Conservation (phyloP, 2,329 filamentous ascomycete genomes). For the Fusarium heterosporum region DNA sequence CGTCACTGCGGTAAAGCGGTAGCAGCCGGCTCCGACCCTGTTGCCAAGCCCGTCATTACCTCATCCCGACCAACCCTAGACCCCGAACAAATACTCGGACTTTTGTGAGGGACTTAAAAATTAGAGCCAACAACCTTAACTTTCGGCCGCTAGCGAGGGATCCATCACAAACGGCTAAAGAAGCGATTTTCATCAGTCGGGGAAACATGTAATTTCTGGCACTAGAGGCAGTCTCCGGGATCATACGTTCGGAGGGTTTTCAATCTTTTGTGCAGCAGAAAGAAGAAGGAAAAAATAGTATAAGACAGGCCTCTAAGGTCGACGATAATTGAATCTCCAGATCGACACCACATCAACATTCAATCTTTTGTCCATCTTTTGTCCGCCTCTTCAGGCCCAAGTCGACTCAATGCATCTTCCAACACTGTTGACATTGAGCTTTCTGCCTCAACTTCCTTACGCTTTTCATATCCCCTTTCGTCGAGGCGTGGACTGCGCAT, state of each 20-base stretch:
- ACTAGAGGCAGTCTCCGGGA: neutral
- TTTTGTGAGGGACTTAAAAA: neutral
- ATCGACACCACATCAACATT: fast-evolving
- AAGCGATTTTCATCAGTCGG: neutral
- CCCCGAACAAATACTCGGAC: no score
- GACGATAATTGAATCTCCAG: no score
- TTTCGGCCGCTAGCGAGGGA: neutral
- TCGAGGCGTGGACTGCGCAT: neutral
- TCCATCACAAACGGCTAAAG: neutral
- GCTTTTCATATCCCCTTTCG: neutral
- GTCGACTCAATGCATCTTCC: neutral
- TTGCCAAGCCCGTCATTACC: no score
- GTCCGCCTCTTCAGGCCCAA: no score
- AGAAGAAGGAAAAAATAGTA: no score
- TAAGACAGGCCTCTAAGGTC: no score
- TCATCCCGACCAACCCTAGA: no score
- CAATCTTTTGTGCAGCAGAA: neutral
- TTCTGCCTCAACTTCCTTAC: neutral
- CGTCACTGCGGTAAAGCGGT: no score
- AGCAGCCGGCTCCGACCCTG: no score
- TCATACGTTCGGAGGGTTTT: neutral
- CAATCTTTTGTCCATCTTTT: neutral
- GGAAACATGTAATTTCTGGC: neutral
- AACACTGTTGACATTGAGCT: neutral
- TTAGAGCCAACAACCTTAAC: neutral